Base-by-base conservation (phyloP, 306 rosid species). In the Vachellia collinsii region DNA sequence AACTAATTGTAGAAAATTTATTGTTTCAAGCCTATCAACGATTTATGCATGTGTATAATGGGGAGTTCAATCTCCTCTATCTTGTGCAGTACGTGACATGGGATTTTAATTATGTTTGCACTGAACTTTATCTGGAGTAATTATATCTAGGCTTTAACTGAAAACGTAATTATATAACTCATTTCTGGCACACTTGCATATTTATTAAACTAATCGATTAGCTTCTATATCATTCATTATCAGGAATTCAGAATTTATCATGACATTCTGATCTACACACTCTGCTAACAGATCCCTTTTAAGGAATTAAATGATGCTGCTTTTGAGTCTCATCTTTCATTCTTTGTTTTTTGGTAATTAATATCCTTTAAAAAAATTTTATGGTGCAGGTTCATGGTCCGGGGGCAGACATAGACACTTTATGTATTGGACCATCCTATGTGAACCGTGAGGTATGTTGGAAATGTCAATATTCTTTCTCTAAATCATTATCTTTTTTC, bases 341-440 rank as follows among this genome's bases (percentile, higher is more conserved):
- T 8, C 8, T 74, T 12, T 23, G 6, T 44, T 16, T 29, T 29
- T 19, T 20, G 25, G 56, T 51, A 6, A 29, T 72, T 69, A 20
- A 42, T 10, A 13, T 16, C 4, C 14, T 13, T 37, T 5, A n/a
- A 41, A 34, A 6, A 43, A 9, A 9, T 63, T 54, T 9, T 65
- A 68, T 47, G 50, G 23, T 72, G 63, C 72, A 91, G 97, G 97
- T 94, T 56, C 97, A 94, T 81, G 93, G 94, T 69, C 97, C 94
- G 82, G 98, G 97, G 51, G 91, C 97, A 67, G 98, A 94, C 86
- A 81, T 94, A 73, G 98, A 94, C 78, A 86, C 98, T 6, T 75
- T 94, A 47, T 94, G 98, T 75, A 88, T 94, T 85, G 98, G 98
- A 70, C 98, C 97, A 44, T 89, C 89, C 34, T 91, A 94, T 77